These are phyloP conservation scores for Fusarium sp. DNA, from an alignment of 2,329 filamentous ascomycete genomes.

Conservation along the genomic window DNA sequence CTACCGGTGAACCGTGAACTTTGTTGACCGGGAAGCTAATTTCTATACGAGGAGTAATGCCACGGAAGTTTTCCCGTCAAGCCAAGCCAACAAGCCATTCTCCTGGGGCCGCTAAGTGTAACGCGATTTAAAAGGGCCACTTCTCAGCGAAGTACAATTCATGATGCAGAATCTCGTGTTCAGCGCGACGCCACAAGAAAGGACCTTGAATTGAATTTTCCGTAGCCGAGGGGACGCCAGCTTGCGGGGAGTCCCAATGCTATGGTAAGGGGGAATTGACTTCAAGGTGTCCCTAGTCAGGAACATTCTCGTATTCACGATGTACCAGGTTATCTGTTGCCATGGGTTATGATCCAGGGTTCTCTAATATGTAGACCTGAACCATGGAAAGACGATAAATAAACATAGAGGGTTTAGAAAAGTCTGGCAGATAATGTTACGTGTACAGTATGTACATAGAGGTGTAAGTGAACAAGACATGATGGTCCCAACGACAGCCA, in stretches of 20 bases:
- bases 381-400: background rate
- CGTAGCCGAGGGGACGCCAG: background rate
- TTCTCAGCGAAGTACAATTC: background rate
- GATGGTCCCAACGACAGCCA: background rate
- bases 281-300: conserved; percentile 17
- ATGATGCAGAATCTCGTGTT: background rate
- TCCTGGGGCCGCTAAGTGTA: background rate
- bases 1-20: background rate
- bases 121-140: background rate
- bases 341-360: conserved; percentile 18
- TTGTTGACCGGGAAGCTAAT: background rate
- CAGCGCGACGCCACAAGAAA: conserved; percentile 16
- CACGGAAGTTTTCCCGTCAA: background rate
- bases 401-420: background rate
- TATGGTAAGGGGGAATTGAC: conserved; percentile 5
- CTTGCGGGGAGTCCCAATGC: conserved; percentile 3
- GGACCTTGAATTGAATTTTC: background rate
- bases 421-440: background rate
- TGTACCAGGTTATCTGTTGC: conserved; percentile 4
- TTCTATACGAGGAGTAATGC: conserved; percentile 18
- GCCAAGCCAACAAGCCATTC: background rate
- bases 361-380: background rate
- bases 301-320: conserved; percentile 30
- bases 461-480: background rate
- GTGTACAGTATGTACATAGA: background rate